Evolutionary conservation across 108 stramenopile species (phyloP).

Genomic region (Aureococcus anophagefferens): DNA sequence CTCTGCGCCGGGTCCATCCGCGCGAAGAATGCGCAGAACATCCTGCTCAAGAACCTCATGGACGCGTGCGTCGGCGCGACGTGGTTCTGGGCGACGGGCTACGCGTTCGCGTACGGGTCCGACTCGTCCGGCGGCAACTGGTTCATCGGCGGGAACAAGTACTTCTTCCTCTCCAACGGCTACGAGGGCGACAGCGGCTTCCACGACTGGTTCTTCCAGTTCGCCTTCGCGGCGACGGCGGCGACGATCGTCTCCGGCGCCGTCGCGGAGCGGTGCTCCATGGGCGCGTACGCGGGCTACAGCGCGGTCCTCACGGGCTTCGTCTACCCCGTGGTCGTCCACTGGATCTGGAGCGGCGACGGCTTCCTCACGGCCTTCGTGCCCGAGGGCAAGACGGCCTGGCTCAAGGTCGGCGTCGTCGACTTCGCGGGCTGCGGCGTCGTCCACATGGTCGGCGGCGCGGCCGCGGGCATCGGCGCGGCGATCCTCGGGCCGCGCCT

Average conservation of each 20-base stretch:
- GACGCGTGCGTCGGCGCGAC: slow-evolving; percentile 70
- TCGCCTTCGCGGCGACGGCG: too few species aligned
- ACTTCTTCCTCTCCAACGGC: slow-evolving; percentile 57
- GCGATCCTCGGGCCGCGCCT: slow-evolving; percentile 68
- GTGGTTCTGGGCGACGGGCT: slow-evolving; percentile 61
- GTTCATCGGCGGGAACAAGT: slow-evolving; percentile 41
- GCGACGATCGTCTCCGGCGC: too few species aligned
- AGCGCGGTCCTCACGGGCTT: slow-evolving; percentile 60
- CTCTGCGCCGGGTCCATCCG: slow-evolving; percentile 68
- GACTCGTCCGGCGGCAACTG: slow-evolving; percentile 41
- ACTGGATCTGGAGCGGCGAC: slow-evolving; percentile 57
- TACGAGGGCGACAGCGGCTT: slow-evolving; percentile 21
- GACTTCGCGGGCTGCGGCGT: too few species aligned
- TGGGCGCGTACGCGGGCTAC: slow-evolving; percentile 72
- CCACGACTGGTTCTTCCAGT: slow-evolving; percentile 8
- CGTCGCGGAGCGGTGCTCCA: too few species aligned
- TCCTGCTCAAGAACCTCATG: too few species aligned
- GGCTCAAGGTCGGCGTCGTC: too few species aligned
- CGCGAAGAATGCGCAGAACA: slow-evolving; percentile 67
- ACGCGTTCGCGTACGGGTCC: slow-evolving; percentile 64
- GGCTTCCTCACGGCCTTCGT: slow-evolving; percentile 58
- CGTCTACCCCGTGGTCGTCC: slow-evolving; percentile 75
- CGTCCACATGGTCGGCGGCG: slow-evolving; percentile 52
- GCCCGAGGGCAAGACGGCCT: too few species aligned
- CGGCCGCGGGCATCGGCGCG: slow-evolving; percentile 65